Conservation (phyloP, 352 stramenopile species). For the Phytopythium aichiense region DNA sequence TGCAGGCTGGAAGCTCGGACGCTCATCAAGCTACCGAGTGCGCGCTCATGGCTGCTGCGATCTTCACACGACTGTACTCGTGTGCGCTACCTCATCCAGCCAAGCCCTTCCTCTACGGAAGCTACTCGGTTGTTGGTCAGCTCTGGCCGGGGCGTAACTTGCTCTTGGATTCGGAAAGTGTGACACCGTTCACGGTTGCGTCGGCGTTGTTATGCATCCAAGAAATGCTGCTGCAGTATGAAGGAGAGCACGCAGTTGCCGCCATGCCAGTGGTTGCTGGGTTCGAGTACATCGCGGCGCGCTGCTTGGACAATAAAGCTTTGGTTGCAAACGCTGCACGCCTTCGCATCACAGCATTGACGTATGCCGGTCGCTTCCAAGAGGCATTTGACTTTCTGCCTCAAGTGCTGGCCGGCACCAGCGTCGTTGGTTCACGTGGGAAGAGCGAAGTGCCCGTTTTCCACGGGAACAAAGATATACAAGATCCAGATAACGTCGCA, state of each 20-base stretch:
- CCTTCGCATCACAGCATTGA: constrained; percentile 43
- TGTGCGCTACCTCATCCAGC: constrained; percentile 60
- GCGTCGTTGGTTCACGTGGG: neutral
- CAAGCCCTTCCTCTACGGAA: constrained; percentile 52
- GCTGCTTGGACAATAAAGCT: constrained; percentile 40
- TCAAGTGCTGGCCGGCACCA: constrained; percentile 14
- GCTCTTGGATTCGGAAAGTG: constrained; percentile 33
- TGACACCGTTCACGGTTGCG: constrained; percentile 29
- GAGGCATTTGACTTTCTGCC: constrained; percentile 41
- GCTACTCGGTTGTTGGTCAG: constrained; percentile 42
- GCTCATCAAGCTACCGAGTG: constrained; percentile 47
- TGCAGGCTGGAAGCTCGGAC: constrained; percentile 32
- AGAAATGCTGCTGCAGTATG: constrained; percentile 51
- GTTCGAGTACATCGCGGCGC: constrained; percentile 45
- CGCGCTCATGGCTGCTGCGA: constrained; percentile 54
- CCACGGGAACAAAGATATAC: constrained; percentile 32
- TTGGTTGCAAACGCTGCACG: constrained; percentile 49
- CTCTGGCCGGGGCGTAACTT: constrained; percentile 61
- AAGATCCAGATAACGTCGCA: constrained; percentile 27
- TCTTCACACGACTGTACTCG: constrained; percentile 53
- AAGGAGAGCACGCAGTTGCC: constrained; percentile 32
- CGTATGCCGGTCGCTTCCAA: constrained; percentile 44
- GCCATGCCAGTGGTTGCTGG: constrained; percentile 53
- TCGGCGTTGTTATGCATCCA: constrained; percentile 39
- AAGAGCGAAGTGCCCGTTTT: constrained; percentile 20